Conservation (phyloP, 495 filamentous ascomycete species). For the Hamigera avellanea region DNA sequence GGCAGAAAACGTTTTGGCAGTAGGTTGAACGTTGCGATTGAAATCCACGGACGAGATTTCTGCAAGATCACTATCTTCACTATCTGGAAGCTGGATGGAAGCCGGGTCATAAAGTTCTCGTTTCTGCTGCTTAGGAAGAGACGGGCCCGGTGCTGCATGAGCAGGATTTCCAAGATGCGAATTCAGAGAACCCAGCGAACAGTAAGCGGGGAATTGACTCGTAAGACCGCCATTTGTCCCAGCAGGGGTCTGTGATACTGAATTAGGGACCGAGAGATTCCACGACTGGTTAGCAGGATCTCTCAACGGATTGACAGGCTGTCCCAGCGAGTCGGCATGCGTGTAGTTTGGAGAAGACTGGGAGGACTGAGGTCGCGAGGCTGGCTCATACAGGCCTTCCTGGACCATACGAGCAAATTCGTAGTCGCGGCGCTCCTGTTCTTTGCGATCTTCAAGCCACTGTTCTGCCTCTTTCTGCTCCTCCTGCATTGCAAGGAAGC, state of each 20-base stretch:
- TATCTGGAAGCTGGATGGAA: neutral
- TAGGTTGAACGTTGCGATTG: conserved; percentile 1
- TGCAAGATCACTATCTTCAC: conserved; percentile 20
- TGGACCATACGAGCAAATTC: conserved; percentile 35
- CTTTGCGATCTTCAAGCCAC: conserved; percentile 16
- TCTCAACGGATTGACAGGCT: too few species aligned
- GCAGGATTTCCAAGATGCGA: too few species aligned
- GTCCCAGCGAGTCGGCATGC: too few species aligned
- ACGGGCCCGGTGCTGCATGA: too few species aligned
- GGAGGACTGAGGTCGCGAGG: conserved; percentile 3
- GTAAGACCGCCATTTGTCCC: too few species aligned
- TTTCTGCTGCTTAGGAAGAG: too few species aligned
- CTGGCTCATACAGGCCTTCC: conserved; percentile 7
- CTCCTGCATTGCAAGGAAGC: conserved; percentile 20
- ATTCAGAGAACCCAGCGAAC: too few species aligned
- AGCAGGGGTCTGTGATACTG: too few species aligned
- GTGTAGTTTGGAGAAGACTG: conserved; percentile 6
- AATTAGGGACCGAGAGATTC: too few species aligned
- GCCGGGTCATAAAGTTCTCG: neutral
- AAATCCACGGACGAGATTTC: conserved; percentile 14
- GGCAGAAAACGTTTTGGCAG: too few species aligned
- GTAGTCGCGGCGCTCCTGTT: conserved; percentile 34
- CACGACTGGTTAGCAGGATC: too few species aligned
- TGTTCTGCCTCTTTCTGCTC: conserved; percentile 28
- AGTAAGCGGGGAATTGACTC: too few species aligned